Percentiles rank a stretch among this genome's conserved stretches.
phyloP scores from a whole-genome alignment of 805 yeast species.

The Suhomyces sp. region DNA sequence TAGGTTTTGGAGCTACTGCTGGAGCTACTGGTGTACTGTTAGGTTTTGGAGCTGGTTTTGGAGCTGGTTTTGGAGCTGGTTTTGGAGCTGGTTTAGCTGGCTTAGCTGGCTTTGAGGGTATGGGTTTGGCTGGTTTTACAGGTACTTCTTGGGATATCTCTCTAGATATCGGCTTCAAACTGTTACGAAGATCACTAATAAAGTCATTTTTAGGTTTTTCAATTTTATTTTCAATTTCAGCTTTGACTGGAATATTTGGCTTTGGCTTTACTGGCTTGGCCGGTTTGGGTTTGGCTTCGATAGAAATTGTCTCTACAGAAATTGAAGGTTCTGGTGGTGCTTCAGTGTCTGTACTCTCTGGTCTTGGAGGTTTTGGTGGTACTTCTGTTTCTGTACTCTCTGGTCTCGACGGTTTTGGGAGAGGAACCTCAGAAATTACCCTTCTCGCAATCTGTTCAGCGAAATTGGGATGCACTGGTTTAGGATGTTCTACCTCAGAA shows the following conservation, averaged over 20 bases:
- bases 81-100: slow-evolving; percentile 11
- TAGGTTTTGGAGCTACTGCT: slow-evolving; percentile 16
- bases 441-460: slow-evolving; percentile 26
- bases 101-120: slow-evolving; percentile 11
- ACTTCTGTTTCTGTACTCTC: not conserved
- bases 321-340: not conserved
- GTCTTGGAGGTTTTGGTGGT: not conserved
- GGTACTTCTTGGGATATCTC: not conserved
- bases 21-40: slow-evolving; percentile 17
- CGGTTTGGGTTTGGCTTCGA: too few relatives aligned
- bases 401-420: not conserved
- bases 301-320: not conserved
- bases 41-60: slow-evolving; percentile 17
- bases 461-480: slow-evolving; percentile 14
- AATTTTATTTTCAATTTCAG: slow-evolving; percentile 8
- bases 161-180: slow-evolving; percentile 4
- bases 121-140: slow-evolving; percentile 14
- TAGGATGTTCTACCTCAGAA: slow-evolving; percentile 6
- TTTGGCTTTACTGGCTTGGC: slow-evolving; percentile 16
- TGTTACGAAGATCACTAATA: slow-evolving; percentile 6
- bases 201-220: slow-evolving; percentile 3
- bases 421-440: not conserved
- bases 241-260: not conserved
- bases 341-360: not conserved
- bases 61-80: slow-evolving; percentile 4